phyloP scores from a whole-genome alignment of 257 asterid species.

The Petunia axillaris region DNA sequence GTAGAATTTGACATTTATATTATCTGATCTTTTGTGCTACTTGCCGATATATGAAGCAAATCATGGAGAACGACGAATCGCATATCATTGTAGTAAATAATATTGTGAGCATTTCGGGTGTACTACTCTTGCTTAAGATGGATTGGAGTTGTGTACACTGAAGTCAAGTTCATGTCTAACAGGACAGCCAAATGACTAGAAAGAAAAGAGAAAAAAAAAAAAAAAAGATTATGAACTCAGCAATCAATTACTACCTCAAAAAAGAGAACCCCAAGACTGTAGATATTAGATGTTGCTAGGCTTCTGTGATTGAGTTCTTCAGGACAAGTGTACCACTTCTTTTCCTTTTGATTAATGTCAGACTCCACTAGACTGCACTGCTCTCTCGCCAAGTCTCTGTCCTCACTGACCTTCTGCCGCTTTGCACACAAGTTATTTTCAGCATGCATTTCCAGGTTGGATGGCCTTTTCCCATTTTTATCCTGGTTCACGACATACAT shows the following conservation, averaged over 20 bases:
- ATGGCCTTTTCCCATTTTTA: constrained; percentile 36
- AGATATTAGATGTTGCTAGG: constrained; percentile 45
- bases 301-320: constrained; percentile 29
- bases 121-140: too few species aligned
- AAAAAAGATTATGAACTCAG: not conserved
- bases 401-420: constrained; percentile 32
- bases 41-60: too few species aligned
- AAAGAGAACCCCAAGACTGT: constrained; percentile 49
- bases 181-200: too few species aligned
- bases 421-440: constrained; percentile 24
- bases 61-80: too few species aligned
- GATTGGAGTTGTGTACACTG: too few species aligned
- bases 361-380: constrained; percentile 15
- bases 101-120: too few species aligned
- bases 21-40: too few species aligned
- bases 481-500: not conserved
- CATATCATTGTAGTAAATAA: too few species aligned
- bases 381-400: constrained; percentile 1
- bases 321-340: constrained; percentile 53
- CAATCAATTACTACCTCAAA: constrained; percentile 45
- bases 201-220: too few species aligned
- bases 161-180: too few species aligned
- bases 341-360: constrained; percentile 37
- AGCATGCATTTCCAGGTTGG: constrained; percentile 24
- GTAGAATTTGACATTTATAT: not conserved